These are phyloP conservation scores for Mallotus nudiflorus DNA, from an alignment of 345 rosid genomes.

Conservation along the genomic window DNA sequence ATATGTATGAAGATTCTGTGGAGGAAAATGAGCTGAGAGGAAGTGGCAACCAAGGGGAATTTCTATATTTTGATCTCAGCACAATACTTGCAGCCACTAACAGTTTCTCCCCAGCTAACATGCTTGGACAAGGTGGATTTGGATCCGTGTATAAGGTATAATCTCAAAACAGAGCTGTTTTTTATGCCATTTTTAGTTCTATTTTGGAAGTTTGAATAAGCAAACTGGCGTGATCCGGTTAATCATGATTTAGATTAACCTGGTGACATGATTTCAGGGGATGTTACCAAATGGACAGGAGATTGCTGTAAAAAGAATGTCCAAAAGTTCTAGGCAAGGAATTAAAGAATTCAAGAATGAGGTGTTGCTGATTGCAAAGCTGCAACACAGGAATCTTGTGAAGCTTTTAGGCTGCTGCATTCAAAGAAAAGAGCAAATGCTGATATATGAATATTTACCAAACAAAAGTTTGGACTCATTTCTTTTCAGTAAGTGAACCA, in stretches of 20 bases:
- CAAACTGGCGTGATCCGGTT: too few relatives aligned
- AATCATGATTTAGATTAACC: too few relatives aligned
- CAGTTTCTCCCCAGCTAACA: not conserved
- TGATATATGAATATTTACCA: constrained; percentile 20
- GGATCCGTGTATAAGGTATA: constrained; percentile 5
- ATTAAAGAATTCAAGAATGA: constrained; percentile 20
- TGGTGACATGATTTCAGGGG: constrained; percentile 16
- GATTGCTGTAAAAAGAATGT: constrained; percentile 19
- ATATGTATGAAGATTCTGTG: not conserved
- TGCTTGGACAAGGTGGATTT: constrained; percentile 5
- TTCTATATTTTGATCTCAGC: not conserved
- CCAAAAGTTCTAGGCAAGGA: constrained; percentile 20
- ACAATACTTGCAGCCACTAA: not conserved
- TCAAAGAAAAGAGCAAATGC: constrained; percentile 20
- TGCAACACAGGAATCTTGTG: constrained; percentile 28
- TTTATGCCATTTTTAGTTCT: too few relatives aligned
- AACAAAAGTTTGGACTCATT: constrained; percentile 18
- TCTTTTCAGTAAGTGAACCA: constrained; percentile 14
- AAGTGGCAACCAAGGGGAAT: not conserved
- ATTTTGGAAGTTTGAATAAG: too few relatives aligned
- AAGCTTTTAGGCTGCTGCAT: constrained; percentile 21
- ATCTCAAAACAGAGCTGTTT: too few relatives aligned
- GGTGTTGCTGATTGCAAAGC: constrained; percentile 20
- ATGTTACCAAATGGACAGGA: constrained; percentile 12
- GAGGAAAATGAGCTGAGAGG: not conserved